Evolutionary conservation across 1,139 yeast species (phyloP), one percentile per base, ranked within the genome.

Genomic region (Blastobotrys buckinghamii): DNA sequence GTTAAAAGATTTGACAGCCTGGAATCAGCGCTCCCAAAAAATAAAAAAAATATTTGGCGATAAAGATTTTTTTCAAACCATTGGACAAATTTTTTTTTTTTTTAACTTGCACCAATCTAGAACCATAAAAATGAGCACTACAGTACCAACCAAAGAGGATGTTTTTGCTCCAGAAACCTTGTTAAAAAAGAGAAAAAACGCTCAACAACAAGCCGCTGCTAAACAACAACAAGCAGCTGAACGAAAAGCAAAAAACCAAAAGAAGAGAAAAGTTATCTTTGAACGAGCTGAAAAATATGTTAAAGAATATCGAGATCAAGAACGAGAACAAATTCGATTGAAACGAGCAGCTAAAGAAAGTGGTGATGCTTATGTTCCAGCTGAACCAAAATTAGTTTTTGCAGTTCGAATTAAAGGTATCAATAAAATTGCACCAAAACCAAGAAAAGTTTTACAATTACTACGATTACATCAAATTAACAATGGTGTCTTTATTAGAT

Each of bases 331-430:
- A 73, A 79, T 92, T 73, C 79, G 81, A 57, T 96, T 96, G 71
- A 85, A 84, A 82, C 92, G 97, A 77, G 92, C 86, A 61, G 97
- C 98, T 66, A 89, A 87, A 81, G 94, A 95, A 73, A 77, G 82
- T 70, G 96, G 96, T 75, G 60, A 61, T 53, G 47, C 61, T 50
- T 92, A 84, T 81, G 97, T 92, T 69, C 95, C 89, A 70, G 97
- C 96, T 72, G 95, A 92, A 82, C 82, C 87, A 70, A 90, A 89
- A 78, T 85, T 94, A 70, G 96, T 88, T 65, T 90, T 92, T 74
- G 95, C 92, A 70, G 82, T 92, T 75, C 92, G 99, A 85, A 92
- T 92, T 84, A 94, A 92, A 94, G 98, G 98, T 92, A 88, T 94
- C 76, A 88, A 82, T 90, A 92, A 92, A 86, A 90, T 94, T 68